Base-by-base conservation (phyloP, 2,329 filamentous ascomycete genomes). In the Pyricularia grisea region DNA sequence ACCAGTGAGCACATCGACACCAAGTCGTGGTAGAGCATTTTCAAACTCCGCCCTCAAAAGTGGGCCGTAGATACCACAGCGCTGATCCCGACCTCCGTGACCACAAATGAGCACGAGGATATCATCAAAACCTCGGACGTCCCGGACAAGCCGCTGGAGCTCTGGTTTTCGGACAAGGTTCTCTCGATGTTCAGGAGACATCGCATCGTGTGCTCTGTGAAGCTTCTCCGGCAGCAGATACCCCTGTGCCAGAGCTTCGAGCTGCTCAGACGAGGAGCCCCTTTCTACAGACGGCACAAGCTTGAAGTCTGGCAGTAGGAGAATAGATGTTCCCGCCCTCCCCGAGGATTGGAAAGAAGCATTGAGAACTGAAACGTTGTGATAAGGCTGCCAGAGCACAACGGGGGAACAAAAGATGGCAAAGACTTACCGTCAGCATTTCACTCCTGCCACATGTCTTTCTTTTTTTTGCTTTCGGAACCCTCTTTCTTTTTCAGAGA, bases 71-170 rank as follows among this genome's bases (percentile, higher is more conserved):
- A 92, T 80, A 0, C 95, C 94, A 75, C 95, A 99, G 67, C 95
- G 85, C 74, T 84, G 81, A 76, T 99, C 95, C 12, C 95, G 84
- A 2, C 89, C 88, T 17, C 90, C 91, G 74, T 99, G 95, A 0
- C 93, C 93, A 76, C 95, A 99, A 63, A 97, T 90, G 25, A 98
- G 80, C 33, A 99, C 87, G n/a, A 92, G 74, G 4, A 93, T 83
- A 71, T 93, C 90, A 20, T 85, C 75, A 10, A 91, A 85, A 70
- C 88, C 85, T 12, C 85, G 80, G 5, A 92, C 88, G 1, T 84
- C 83, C 1, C 79, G 78, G 2, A 92, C 81, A 50, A 80, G 80
- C 69, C 70, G 80, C 75, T 75, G 86, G 74, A 80, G 88, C 68
- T 77, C 87, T 71, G 78, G 83, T 78, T 83, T 88, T 73, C 80